A percentile compares a stretch with the other conserved stretches of the same genome.
Conservation (phyloP, 305 asterid species). For the Fraxinus sp. region DNA sequence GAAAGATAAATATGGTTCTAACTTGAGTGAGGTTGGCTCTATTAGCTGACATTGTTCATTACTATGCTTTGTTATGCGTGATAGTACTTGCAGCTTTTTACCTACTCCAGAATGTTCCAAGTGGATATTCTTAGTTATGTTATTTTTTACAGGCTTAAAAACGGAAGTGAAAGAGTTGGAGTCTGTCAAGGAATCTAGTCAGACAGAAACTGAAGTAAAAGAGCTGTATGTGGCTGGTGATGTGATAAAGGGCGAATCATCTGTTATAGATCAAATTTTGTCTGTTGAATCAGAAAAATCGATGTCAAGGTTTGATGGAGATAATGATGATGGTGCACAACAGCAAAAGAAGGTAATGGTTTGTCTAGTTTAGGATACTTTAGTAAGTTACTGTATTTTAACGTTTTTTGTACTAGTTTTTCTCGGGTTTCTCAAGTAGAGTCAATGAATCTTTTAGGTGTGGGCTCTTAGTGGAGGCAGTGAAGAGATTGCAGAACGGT, state of each 20-base stretch:
- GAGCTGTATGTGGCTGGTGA: slow-evolving; percentile 39
- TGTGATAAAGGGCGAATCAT: slow-evolving; percentile 38
- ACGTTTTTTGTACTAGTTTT: slow-evolving; percentile 1
- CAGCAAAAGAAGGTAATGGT: slow-evolving; percentile 60
- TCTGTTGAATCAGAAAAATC: slow-evolving; percentile 50
- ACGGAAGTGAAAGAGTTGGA: slow-evolving; percentile 36
- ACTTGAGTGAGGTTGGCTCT: not conserved
- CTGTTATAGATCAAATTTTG: slow-evolving; percentile 76
- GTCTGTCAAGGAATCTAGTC: slow-evolving; percentile 41
- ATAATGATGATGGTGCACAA: slow-evolving; percentile 40
- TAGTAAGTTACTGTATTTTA: slow-evolving; percentile 5
- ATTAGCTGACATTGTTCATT: not conserved
- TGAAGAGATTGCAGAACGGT: slow-evolving; percentile 65
- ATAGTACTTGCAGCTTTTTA: slow-evolving; percentile 8
- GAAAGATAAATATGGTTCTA: slow-evolving; percentile 12
- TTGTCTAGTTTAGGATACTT: slow-evolving; percentile 6
- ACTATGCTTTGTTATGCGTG: not conserved
- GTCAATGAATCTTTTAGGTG: slow-evolving; percentile 43
- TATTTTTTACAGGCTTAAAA: slow-evolving; percentile 40
- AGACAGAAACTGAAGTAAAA: slow-evolving; percentile 41
- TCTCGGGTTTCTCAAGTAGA: slow-evolving; percentile 16
- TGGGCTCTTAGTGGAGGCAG: slow-evolving; percentile 71
- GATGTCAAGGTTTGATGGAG: slow-evolving; percentile 41
- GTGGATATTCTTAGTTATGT: slow-evolving; percentile 21
- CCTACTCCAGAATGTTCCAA: not conserved